Percentiles rank a stretch among this genome's conserved stretches.
phyloP scores from a whole-genome alignment of 2,329 filamentous ascomycete genomes.

The Calonectria henricotiae region DNA sequence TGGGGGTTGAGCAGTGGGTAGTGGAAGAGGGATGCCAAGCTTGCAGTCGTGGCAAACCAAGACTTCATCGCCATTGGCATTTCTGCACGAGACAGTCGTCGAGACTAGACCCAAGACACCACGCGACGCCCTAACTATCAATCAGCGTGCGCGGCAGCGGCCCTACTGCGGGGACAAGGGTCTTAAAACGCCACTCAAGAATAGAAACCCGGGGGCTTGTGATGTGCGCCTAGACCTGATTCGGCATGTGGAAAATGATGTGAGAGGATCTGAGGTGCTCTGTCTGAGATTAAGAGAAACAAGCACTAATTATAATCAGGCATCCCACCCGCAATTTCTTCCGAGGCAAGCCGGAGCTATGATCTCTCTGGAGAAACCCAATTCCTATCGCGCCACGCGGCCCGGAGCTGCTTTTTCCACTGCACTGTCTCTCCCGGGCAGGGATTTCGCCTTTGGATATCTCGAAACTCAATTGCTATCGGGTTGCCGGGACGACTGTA shows the following conservation, averaged over 20 bases:
- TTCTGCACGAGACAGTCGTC: background rate
- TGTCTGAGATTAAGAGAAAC: constrained; percentile 17
- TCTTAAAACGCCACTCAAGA: constrained; percentile 11
- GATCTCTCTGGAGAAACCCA: background rate
- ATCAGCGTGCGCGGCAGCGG: background rate
- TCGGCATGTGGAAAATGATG: background rate
- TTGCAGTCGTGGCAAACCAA: no score
- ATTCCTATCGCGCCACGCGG: constrained; percentile 14
- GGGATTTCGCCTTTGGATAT: background rate
- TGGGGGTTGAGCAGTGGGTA: background rate
- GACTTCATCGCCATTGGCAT: background rate
- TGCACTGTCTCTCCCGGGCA: background rate
- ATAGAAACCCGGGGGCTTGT: background rate
- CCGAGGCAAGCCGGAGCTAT: background rate
- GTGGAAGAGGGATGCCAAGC: background rate
- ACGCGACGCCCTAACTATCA: background rate
- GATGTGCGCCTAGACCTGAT: constrained; percentile 4
- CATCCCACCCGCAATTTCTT: constrained; percentile 1
- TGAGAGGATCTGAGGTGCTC: constrained; percentile 4
- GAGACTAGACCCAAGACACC: background rate
- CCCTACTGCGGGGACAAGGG: constrained; percentile 10
- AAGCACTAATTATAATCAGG: constrained; percentile 15
- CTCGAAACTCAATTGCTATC: background rate
- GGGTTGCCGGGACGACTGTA: background rate
- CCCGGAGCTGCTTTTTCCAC: background rate